Evolutionary conservation across 75 land plant genomes (phyloP), one percentile per base, ranked within the genome.

Genomic region (Pseudotsuga menziesii): DNA sequence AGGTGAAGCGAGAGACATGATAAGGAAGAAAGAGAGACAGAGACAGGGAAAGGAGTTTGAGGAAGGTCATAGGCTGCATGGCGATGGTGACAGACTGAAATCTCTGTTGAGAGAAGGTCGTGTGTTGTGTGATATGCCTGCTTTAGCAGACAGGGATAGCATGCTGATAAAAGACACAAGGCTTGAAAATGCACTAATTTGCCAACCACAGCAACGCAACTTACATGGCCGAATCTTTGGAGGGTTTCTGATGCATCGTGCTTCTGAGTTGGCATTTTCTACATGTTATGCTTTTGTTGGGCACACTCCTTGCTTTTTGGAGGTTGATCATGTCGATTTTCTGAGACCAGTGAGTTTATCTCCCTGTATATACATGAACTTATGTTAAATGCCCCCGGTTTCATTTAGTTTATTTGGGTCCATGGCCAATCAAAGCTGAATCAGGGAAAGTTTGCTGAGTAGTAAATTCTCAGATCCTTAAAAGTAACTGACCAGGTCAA

Each of bases 161-260:
- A 94, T 96, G 74, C 82, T 96, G 32, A 82, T 96, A 19, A 81
- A 82, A 54, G 88, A 96, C 73, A 96, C 98, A 6, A 64, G 91
- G 8, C 88, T 96, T 60, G 98, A 96, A 71, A 94, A 96, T 81
- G 85, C 93, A 14, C 82, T 94, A 22, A 91, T 94, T 56, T 96
- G 98, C 81, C 98, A 96, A 61, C 98, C 98, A 23, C 98, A 96
- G 73, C 98, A 96, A 80, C 89, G 98, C 57, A 96, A 96, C 79
- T 77, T 96, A 77, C 97, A 96, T 83, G 97, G 98, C 23, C 81
- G 98, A 22, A 96, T 96, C 54, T 96, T 96, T 85, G 98, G 98
- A 71, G 98, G 98, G 9, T 96, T 96, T 83, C 77, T 96, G 67
- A 96, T 96, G 98, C 91, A 89, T 78, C 79, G 92, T 74, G 98